phyloP scores from a whole-genome alignment of 345 rosid genomes.

The Salix koriyanagi region DNA sequence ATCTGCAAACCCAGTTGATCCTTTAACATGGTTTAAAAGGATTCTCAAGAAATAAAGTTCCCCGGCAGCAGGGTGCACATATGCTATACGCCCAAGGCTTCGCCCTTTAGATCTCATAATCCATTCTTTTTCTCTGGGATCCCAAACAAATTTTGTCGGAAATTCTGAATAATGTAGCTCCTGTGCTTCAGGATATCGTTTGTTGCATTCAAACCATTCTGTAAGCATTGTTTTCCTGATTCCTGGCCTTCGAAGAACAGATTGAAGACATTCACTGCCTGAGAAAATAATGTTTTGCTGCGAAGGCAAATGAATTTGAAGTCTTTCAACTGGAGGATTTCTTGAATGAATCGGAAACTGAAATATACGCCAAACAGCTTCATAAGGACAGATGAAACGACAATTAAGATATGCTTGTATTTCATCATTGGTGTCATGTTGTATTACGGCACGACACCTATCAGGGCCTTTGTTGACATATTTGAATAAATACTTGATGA shows the following conservation, averaged over 20 bases:
- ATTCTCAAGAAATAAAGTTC: background rate
- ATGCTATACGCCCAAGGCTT: background rate
- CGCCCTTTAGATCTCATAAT: background rate
- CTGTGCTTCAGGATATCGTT: background rate
- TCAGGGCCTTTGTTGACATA: background rate
- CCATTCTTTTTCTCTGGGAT: background rate
- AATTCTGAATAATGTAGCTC: background rate
- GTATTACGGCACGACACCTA: background rate
- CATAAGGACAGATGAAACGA: background rate
- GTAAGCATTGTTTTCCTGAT: background rate
- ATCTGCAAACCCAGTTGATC: background rate
- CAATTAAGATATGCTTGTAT: background rate
- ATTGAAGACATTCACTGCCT: background rate
- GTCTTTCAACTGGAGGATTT: background rate
- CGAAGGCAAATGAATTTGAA: background rate
- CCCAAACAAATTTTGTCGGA: background rate
- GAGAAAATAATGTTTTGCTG: background rate
- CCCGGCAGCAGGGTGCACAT: background rate
- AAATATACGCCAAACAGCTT: background rate
- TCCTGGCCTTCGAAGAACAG: background rate
- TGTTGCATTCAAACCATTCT: background rate
- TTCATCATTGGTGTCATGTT: background rate
- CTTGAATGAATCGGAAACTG: background rate
- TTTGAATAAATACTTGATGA: background rate
- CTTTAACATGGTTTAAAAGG: background rate